Percentiles rank a stretch among this genome's conserved stretches.
These are phyloP conservation scores for Apostasia shenzhenica DNA, from an alignment of 106 monocot genomes.

Conservation along the genomic window DNA sequence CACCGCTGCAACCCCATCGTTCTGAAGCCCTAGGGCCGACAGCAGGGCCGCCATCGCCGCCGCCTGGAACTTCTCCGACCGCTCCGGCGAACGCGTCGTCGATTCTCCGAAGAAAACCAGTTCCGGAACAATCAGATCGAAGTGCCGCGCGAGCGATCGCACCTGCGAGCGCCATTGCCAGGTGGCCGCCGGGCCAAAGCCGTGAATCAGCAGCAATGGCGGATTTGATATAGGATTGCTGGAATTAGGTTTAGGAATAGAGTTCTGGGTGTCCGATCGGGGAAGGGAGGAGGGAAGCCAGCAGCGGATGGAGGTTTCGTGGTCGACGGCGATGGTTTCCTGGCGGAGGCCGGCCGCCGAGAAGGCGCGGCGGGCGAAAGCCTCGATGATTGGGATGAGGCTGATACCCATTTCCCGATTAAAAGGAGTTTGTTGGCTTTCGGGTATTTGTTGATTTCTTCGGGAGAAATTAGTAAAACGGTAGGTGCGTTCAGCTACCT, in stretches of 20 bases:
- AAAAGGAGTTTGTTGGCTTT: too few species aligned
- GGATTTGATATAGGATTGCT: conserved; percentile 2
- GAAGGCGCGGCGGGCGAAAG: conserved; percentile 19
- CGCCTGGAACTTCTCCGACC: conserved; percentile 21
- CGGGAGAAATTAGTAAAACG: too few species aligned
- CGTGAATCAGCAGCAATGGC: conserved; percentile 11
- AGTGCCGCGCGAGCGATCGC: conserved; percentile 12
- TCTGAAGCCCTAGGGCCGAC: background rate
- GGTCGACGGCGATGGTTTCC: conserved; percentile 1
- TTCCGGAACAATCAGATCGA: conserved; percentile 17
- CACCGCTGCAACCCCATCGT: conserved; percentile 1
- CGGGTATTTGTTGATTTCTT: too few species aligned
- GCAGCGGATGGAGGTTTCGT: conserved; percentile 19
- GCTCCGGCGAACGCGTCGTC: conserved; percentile 11
- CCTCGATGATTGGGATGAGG: conserved; percentile 4
- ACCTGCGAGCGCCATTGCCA: conserved; percentile 23
- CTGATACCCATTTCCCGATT: background rate
- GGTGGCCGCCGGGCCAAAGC: conserved; percentile 14
- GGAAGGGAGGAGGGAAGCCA: conserved; percentile 2
- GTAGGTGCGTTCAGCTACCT: too few species aligned
- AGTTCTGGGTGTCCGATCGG: background rate
- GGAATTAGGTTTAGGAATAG: background rate
- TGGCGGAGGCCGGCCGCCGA: conserved; percentile 14
- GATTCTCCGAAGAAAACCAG: conserved; percentile 21
- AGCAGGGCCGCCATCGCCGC: background rate